Evolutionary conservation across 2,329 filamentous ascomycete genomes (phyloP), one percentile per base, ranked within the genome.

Genomic region (Sordariomycetes sp.): DNA sequence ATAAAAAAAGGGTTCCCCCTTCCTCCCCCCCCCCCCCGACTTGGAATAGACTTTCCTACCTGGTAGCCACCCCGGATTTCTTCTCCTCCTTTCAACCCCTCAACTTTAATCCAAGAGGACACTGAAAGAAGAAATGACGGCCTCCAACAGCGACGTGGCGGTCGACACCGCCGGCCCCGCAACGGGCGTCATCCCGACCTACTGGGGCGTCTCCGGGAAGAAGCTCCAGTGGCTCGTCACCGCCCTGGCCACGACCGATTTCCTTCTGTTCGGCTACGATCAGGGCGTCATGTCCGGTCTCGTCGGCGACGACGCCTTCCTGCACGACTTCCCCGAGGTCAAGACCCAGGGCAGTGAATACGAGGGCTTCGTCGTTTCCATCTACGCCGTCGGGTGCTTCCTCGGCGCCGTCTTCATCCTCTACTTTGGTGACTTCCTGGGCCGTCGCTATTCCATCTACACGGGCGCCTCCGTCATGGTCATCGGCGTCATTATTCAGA

Each of bases 201-300:
- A 75, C 65, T 76, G 79, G 66, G 82, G 82, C 67, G 72, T 85
- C 59, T 77, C 76, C 39, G 84, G 84, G 66, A 74, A 72, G 62
- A 72, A 70, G 42, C 73, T 86, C 56, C 79, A 77, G 20, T 63
- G 83, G 60, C 71, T 76, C 45, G 75, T 86, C 53, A 83, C 83
- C 1, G 75, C 77, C n/a, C 76, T 86, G 28, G 81, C 82, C 3
- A 85, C 82, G 0, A 82, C 80, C 54, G 82, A 80, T 24, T 84
- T 84, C 70, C 66, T 83, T 32, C 73, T 81, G n/a, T 81, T 80
- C 60, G 78, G 78, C 58, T 81, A 81, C 64, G 78, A 81, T 59
- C 79, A 76, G 66, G 73, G 75, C 61, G 73, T 76, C 45, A 80
- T 80, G 77, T 72, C 69, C 57, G 77, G 78, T 6, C 76, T 81